phyloP scores from a whole-genome alignment of 495 filamentous ascomycete genomes.

The Talaromyces thailandensis region DNA sequence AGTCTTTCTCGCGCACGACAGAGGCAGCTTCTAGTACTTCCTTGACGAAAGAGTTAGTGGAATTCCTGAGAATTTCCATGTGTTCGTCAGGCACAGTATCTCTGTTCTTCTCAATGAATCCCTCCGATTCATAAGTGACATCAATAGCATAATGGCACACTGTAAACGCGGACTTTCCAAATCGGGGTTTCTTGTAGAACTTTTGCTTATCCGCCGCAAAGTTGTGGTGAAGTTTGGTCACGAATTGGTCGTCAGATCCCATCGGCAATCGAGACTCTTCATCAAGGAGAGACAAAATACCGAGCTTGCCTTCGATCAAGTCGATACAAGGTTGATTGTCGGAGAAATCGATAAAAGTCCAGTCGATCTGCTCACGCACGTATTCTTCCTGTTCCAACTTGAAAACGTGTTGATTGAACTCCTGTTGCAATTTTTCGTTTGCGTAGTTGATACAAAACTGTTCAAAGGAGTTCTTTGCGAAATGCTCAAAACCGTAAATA shows the following conservation, averaged over 20 bases:
- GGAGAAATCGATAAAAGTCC: constrained; percentile 99
- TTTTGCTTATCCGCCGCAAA: constrained; percentile 87
- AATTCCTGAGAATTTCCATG: constrained; percentile 79
- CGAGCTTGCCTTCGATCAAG: constrained; percentile 93
- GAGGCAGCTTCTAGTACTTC: constrained; percentile 81
- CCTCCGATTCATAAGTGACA: constrained; percentile 99
- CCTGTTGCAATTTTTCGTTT: constrained; percentile 98
- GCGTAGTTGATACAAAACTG: constrained; percentile 99
- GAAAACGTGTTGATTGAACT: constrained; percentile 99
- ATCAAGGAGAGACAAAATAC: constrained; percentile 84
- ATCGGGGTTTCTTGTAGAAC: constrained; percentile 96
- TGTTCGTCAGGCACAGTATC: constrained; percentile 99
- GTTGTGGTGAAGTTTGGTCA: constrained; percentile 94
- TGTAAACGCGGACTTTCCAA: constrained; percentile 95
- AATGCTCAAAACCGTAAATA: constrained; percentile 99
- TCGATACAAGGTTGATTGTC: constrained; percentile 99
- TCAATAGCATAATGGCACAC: constrained; percentile 98
- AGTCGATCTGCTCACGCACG: constrained; percentile 91
- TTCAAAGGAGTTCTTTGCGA: constrained; percentile 99
- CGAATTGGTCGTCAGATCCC: constrained; percentile 95
- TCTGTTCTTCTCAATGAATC: constrained; percentile 99
- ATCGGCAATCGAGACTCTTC: constrained; percentile 95
- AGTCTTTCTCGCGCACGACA: constrained; percentile 82
- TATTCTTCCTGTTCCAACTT: constrained; percentile 99
- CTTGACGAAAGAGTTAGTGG: constrained; percentile 76